Evolutionary conservation across 2,329 filamentous ascomycete species (phyloP), one percentile per base, ranked within the genome.

Genomic region (Hansfordia pulvinata): DNA sequence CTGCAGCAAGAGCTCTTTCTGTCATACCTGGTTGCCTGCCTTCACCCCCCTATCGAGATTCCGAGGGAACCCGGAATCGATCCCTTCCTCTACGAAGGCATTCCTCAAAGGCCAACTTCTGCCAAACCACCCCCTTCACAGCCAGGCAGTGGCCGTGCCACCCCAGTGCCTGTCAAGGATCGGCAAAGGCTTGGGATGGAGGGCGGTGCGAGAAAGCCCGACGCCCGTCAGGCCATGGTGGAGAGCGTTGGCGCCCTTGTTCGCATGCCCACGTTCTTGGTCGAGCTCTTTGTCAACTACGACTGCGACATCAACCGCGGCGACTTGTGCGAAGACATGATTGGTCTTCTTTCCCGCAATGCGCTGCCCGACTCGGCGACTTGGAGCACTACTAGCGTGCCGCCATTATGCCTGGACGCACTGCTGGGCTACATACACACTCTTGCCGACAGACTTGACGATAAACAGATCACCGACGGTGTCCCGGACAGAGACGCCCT

Each of bases 321-420:
- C 27, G 90, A 98, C 54, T 58, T 98, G 5, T 98, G 90, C 44
- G 82, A 93, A 56, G 92, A 98, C 45, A 80, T 96, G 69, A 74
- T 98, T 33, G 88, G 90, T 1, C 65, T 98, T 18, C 60, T 98
- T 10, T 88, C 90, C 12, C 72, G 90, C 31, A 98, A 94, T 49
- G 90, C 90, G 3, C 80, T 98, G 37, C 92, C 90, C 1, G 90
- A 98, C 49, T 93, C 90, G 7, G 90, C 88, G 5, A 94, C 86
- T 5, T 98, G 90, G 90, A 98, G 92, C 50, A 98, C 90, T 8
- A 94, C 88, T 5, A 98, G 93, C 46, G 92, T 98, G 2, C 90
- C 90, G 10, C 90, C 90, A 1, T 60, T 98, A 3, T 98, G 90
- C 43, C 62, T 98, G 13, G 90, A 98, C 54, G 85, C 90, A 8